These are phyloP conservation scores for Quercus parvula DNA, from an alignment of 306 rosid species.

Conservation along the genomic window DNA sequence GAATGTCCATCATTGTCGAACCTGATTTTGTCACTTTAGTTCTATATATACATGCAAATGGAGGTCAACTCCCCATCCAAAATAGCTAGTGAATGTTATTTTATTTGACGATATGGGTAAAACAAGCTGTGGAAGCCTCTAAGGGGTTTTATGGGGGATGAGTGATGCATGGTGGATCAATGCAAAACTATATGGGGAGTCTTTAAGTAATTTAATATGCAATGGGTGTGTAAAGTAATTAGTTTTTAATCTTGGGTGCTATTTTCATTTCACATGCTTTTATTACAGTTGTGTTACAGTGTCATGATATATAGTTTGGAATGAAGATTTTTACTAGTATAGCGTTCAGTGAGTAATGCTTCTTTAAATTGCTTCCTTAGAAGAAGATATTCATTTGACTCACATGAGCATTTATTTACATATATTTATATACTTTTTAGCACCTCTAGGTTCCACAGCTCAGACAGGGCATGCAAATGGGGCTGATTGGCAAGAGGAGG, in stretches of 20 bases:
- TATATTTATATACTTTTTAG: constrained; percentile 33
- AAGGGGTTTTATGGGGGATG: neutral
- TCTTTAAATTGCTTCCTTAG: neutral
- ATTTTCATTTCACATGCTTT: neutral
- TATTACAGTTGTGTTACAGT: neutral
- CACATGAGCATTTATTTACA: neutral
- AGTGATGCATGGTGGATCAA: neutral
- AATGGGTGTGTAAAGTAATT: neutral
- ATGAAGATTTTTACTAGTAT: neutral
- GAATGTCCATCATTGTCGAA: neutral
- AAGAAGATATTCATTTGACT: neutral
- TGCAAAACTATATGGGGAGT: neutral
- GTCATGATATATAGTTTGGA: neutral
- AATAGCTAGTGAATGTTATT: neutral
- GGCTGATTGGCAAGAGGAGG: too few species aligned
- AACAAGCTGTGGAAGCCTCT: neutral
- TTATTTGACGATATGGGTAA: neutral
- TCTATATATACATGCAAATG: neutral
- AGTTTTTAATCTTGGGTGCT: neutral
- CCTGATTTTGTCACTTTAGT: neutral
- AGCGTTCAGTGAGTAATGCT: neutral
- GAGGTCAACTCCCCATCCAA: neutral
- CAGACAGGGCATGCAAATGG: constrained; percentile 6
- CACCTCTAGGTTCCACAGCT: constrained; percentile 72
- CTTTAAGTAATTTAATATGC: neutral